Base-by-base conservation (phyloP, 2,329 filamentous ascomycete species). In the Colletotrichum sp. region DNA sequence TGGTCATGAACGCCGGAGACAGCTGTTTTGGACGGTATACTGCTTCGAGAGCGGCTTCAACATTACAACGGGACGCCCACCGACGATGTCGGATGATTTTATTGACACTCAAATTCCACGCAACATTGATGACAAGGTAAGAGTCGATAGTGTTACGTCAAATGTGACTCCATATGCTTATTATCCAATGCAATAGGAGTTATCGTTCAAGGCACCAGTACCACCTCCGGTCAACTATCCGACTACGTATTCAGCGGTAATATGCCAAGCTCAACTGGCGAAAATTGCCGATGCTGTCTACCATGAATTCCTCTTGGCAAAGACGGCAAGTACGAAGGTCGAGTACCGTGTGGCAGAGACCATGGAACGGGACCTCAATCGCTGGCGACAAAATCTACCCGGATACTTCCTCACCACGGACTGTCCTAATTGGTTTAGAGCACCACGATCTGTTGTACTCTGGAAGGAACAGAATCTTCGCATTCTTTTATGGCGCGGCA, bases 41-140 rank as follows among this genome's bases (percentile, higher is more conserved):
- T 83, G 85, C n/a, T 87, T 89, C 71, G 86, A 87, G 55, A 84
- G 86, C 8, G 88, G 88, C 1, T 87, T 87, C 19, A 85, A 84
- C n/a, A 85, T 89, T 64, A 89, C 88, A 1, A 87, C 87, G 48
- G 85, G 86, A 5, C 82, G 87, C 9, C 87, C 87, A 0, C 81
- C 87, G 27, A 84, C 84, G 6, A 85, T 86, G 71, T 82, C 83
- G 1, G 83, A 86, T 72, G 80, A 81, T 6, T 87, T 84, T 27
- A 85, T 88, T 1, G 87, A 88, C 67, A 85, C 85, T 15, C 79
- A 82, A 2, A 78, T 87, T 3, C 86, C 87, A 0, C 79, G 84
- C 22, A 89, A 89, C 71, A 81, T 88, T 4, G 82, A 88, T 55
- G 87, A 89, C 68, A 83, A 83, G 74, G 86, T 82, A 79, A 52